Evolutionary conservation across 495 filamentous ascomycete species (phyloP), one percentile per base, ranked within the genome.

Genomic region (Cercophora sp.): DNA sequence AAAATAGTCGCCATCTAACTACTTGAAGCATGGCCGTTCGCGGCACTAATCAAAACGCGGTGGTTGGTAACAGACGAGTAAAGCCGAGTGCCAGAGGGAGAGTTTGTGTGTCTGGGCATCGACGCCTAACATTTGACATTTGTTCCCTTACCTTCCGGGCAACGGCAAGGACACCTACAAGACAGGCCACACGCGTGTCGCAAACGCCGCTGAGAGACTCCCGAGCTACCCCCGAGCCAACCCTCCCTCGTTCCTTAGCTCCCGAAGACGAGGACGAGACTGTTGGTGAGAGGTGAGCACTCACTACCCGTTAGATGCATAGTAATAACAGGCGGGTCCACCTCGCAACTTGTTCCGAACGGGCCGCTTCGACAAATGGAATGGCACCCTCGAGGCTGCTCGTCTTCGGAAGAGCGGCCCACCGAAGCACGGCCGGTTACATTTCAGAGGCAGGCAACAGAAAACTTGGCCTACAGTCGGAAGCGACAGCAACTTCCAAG

Each of bases 361-460:
- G 29, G 48, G 36, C 48, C 48, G 48, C n/a, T n/a, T n/a, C 46
- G 29, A 48, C 46, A 48, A 48, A 37, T 48, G 22, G 31, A 53
- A 59, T 59, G 32, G 26, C 27, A 56, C 42, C 48, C 51, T 41
- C 18, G 26, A 47, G 47, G 48, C 45, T 57, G 49, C 47, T 54
- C 53, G 49, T 59, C 50, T 60, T 49, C 62, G 62, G 57, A 65
- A 56, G 29, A 52, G 36, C 62, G 60, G 62, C 52, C 60, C 57
- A 57, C 36, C 49, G 34, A 32, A 32, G 43, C 31, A 25, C 41
- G 19, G 44, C 37, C 29, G 26, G 51, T 45, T 36, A 47, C 27
- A 41, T 54, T 51, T 40, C 34, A 39, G 2, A 16, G 25, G 15
- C 31, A 16, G 20, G 13, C 16, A 27, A 0, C 4, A 25, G 23